Conservation (phyloP, 1,284 basidiomycete species). For the Malassezia vespertilionis region DNA sequence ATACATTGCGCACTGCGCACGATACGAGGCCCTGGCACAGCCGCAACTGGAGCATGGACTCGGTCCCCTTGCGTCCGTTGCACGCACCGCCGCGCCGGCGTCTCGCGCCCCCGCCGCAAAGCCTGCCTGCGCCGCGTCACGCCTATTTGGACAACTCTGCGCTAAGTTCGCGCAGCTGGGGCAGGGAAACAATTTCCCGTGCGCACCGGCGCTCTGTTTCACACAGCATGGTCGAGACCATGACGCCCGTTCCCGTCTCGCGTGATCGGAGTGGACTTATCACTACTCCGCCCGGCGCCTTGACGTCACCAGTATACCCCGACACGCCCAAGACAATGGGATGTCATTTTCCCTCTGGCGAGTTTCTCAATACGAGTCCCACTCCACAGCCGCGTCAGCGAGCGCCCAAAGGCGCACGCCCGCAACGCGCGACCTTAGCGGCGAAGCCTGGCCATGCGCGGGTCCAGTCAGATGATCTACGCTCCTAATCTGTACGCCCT, state of each 20-base stretch:
- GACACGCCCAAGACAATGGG: slow-evolving; percentile 13
- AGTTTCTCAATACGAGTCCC: slow-evolving; percentile 10
- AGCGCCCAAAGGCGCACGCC: no score
- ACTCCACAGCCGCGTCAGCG: slow-evolving; percentile 9
- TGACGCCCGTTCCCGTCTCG: slow-evolving; percentile 4
- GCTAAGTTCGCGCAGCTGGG: neutral
- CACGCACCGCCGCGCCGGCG: neutral
- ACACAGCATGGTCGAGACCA: slow-evolving; percentile 1
- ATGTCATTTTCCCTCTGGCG: slow-evolving; percentile 6
- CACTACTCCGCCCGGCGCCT: slow-evolving; percentile 9
- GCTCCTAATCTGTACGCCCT: no score
- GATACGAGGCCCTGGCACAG: no score
- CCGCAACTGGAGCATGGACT: no score
- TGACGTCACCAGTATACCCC: neutral
- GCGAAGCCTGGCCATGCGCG: no score
- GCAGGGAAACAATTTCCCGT: neutral
- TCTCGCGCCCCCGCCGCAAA: neutral
- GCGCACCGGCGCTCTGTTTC: slow-evolving; percentile 11
- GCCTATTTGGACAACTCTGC: no score
- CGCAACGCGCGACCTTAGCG: no score
- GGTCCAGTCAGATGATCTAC: neutral
- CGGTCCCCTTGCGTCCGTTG: no score
- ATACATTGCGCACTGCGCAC: no score
- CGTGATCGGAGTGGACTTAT: slow-evolving; percentile 11
- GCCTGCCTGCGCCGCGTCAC: slow-evolving; percentile 4